Base-by-base conservation (phyloP, 192 early-diverging fungal species). In the Linderina pennispora region DNA sequence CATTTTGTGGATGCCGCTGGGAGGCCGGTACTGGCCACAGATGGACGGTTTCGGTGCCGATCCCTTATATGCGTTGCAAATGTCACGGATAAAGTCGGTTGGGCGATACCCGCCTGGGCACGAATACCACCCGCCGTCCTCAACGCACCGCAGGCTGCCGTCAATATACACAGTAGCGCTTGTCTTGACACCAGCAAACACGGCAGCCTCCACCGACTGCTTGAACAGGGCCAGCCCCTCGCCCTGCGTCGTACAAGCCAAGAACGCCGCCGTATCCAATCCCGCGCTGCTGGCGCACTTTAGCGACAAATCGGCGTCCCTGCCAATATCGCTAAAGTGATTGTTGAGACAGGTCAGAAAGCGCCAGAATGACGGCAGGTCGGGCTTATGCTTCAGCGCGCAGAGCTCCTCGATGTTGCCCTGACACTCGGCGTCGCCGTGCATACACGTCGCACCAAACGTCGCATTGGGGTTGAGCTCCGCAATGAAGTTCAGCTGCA, bases 131-230 rank as follows among this genome's bases (percentile, higher is more conserved):
- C 76, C 79, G n/a, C 66, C 67, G 45, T 87, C 84, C 20, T 77
- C 55, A 2, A 84, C 76, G 55, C 84, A 87, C 11, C 78, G 57
- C 24, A 41, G 62, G 54, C 76, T 75, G 21, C 77, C 67, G 25
- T 78, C 50, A 20, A 87, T 72, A 50, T 61, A 77, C 21, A 87
- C 67, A 1, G 82, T 84, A 21, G 81, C 82, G 49, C 80, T 82
- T 10, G 44, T 75, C 4, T 36, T 43, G 25, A 77, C 67, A 8
- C 82, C 75, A 15, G 68, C 53, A 32, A 62, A 62, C 38, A 56
- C 32, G 8, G 79, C 65, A 23, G 75, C 53, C 32, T 74, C 58
- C 4, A 68, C 67, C n/a, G 68, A 74, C 34, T 56, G 67, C 21
- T 59, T 55, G 42, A 80, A 63, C 40, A 83, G 41, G 2, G 56